These are phyloP conservation scores for Filobasidium wieringae DNA, from an alignment of 768 basidiomycete species.

Conservation along the genomic window DNA sequence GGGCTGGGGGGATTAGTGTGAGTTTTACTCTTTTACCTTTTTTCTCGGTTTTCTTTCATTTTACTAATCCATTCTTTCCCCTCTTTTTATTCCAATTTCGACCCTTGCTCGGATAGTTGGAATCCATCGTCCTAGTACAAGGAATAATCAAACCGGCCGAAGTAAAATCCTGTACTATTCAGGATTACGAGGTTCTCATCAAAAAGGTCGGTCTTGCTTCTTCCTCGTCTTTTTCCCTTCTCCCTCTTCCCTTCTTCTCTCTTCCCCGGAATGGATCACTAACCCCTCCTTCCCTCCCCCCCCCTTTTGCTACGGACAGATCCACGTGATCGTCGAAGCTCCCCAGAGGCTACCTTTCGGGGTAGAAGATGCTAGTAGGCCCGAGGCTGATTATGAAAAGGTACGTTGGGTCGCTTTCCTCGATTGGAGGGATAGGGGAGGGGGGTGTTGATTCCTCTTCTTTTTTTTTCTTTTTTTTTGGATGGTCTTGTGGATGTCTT, in stretches of 20 bases:
- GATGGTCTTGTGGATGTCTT: not conserved
- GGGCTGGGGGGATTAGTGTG: slow-evolving; percentile 58
- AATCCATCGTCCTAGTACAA: slow-evolving; percentile 85
- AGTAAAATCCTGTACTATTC: slow-evolving; percentile 84
- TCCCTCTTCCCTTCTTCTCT: not conserved
- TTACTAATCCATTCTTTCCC: too few relatives aligned
- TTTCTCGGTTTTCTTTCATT: too few relatives aligned
- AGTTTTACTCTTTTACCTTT: slow-evolving; percentile 8
- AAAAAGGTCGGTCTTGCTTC: slow-evolving; percentile 49
- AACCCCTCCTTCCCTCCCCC: not conserved
- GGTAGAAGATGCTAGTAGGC: slow-evolving; percentile 78
- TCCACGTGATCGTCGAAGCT: slow-evolving; percentile 68
- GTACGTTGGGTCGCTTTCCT: slow-evolving; percentile 42
- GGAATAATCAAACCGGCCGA: slow-evolving; percentile 64
- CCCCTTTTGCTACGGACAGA: slow-evolving; percentile 41
- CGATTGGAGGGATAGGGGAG: too few relatives aligned
- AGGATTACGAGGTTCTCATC: slow-evolving; percentile 77
- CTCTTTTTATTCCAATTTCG: too few relatives aligned
- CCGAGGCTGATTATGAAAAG: slow-evolving; percentile 58
- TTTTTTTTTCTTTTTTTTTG: slow-evolving; percentile 34
- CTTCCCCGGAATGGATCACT: not conserved
- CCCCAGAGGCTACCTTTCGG: slow-evolving; percentile 75
- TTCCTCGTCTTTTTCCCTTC: not conserved
- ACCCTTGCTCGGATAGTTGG: slow-evolving; percentile 40
- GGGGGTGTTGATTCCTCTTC: too few relatives aligned